Evolutionary conservation across 2,329 filamentous ascomycete species (phyloP), one percentile per base, ranked within the genome.

Genomic region (Sporothrix luriei): DNA sequence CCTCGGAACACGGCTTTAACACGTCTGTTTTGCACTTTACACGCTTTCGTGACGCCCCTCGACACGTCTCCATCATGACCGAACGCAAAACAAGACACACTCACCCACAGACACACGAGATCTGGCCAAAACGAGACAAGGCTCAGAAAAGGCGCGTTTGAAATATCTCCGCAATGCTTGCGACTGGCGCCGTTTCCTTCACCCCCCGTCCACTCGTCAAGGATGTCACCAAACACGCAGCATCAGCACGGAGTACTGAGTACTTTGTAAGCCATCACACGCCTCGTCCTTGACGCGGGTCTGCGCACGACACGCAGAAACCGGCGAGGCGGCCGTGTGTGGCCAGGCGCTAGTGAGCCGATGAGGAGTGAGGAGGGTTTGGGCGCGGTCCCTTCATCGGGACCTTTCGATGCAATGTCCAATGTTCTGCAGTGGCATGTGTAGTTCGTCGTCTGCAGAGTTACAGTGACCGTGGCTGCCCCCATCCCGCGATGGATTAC

Each of bases 61-160:
- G 46, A 66, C 62, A 66, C 62, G 62, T 66, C 62, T 52, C 62
- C 62, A 52, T 66, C 62, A 52, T 66, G 29, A 48, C n/a, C 61
- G 52, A 64, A 19, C 10, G 26, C 21, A 51, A 65, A 65, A 65
- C 38, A 3, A 33, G 21, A 49, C 57, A 26, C 38, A 29, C 55
- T 21, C 38, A 48, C 21, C 40, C 40, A 65, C 61, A 64, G 43
- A 33, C 43, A 49, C 61, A 43, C 61, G 46, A 46, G 57, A 62
- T 46, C 16, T 62, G 38, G 57, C 61, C 40, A 64, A 64, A 64
- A 33, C 61, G 61, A 62, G 57, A 46, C 57, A 62, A 62, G 54
- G 21, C 38, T 10, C n/a, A n/a, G 14, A 57, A n/a, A 59, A 67
- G 40, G 51, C 69, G 69, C 69, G 66, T 66, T 43, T 68, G 69